These are phyloP conservation scores for Dictyophora rubrovolvata DNA, from an alignment of 768 basidiomycete species.

Conservation along the genomic window DNA sequence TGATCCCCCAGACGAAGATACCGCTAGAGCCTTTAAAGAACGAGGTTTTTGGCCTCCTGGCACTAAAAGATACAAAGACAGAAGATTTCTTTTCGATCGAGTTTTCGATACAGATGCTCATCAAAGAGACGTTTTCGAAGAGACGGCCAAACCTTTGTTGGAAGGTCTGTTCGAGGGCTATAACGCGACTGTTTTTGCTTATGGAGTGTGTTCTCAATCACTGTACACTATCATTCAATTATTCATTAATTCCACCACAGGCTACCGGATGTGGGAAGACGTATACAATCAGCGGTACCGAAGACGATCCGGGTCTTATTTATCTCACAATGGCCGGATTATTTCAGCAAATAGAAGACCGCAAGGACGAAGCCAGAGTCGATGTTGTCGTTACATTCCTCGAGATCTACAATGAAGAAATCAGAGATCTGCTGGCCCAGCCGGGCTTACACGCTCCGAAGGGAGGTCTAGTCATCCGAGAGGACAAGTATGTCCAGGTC, in stretches of 20 bases:
- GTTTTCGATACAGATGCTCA: constrained; percentile 75
- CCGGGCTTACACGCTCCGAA: constrained; percentile 50
- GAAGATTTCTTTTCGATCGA: constrained; percentile 92
- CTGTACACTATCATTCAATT: not conserved
- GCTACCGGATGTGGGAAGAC: constrained; percentile 99
- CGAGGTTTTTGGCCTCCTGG: constrained; percentile 78
- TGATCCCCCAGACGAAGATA: constrained; percentile 88
- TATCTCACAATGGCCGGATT: constrained; percentile 96
- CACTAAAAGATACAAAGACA: constrained; percentile 92
- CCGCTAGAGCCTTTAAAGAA: constrained; percentile 67
- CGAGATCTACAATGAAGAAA: constrained; percentile 99
- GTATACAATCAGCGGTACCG: constrained; percentile 94
- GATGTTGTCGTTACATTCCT: constrained; percentile 92
- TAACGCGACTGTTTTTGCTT: constrained; percentile 97
- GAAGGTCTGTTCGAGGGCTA: constrained; percentile 84
- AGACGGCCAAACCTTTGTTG: constrained; percentile 78
- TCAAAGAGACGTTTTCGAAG: constrained; percentile 82
- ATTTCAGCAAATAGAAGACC: constrained; percentile 85
- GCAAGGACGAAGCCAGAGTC: constrained; percentile 72
- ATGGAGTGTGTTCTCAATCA: constrained; percentile 60
- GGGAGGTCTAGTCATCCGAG: constrained; percentile 86
- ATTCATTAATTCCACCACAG: constrained; percentile 29
- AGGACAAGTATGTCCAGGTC: constrained; percentile 90
- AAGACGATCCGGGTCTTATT: constrained; percentile 82
- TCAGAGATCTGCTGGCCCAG: constrained; percentile 86